Percentiles rank a stretch among this genome's conserved stretches.
Evolutionary conservation across 75 land plant species (phyloP).

Genomic region (Cunninghamia lanceolata): DNA sequence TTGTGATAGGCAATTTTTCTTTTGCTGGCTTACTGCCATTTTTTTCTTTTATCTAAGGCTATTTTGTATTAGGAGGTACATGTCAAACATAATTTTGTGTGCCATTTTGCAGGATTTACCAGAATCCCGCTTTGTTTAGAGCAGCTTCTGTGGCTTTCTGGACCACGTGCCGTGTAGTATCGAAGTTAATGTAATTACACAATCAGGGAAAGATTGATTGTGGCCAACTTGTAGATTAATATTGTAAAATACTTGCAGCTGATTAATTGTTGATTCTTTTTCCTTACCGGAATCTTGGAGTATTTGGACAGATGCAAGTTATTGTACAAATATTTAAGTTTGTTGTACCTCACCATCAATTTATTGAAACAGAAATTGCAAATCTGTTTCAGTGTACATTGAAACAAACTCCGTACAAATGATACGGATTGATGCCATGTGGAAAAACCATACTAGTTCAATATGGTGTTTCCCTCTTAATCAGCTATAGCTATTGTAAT

Average conservation of each 20-base stretch:
- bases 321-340: background rate
- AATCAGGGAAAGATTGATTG: background rate
- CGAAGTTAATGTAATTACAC: slow-evolving; percentile 40
- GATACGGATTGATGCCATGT: background rate
- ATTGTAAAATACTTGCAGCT: background rate
- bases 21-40: background rate
- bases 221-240: background rate
- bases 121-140: slow-evolving; percentile 67
- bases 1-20: background rate
- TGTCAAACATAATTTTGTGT: background rate
- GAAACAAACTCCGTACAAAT: background rate
- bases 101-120: slow-evolving; percentile 61
- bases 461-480: background rate
- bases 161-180: slow-evolving; percentile 60
- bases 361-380: background rate
- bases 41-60: background rate
- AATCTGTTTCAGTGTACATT: slow-evolving; percentile 2
- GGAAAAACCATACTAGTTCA: background rate
- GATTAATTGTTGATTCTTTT: slow-evolving; percentile 1
- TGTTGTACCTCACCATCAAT: background rate
- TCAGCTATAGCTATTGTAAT: background rate
- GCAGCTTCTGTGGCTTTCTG: slow-evolving; percentile 82
- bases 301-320: background rate
- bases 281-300: background rate
- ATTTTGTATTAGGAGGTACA: background rate